phyloP scores from a whole-genome alignment of 306 rosid genomes.

The Cicer chorassanicum region DNA sequence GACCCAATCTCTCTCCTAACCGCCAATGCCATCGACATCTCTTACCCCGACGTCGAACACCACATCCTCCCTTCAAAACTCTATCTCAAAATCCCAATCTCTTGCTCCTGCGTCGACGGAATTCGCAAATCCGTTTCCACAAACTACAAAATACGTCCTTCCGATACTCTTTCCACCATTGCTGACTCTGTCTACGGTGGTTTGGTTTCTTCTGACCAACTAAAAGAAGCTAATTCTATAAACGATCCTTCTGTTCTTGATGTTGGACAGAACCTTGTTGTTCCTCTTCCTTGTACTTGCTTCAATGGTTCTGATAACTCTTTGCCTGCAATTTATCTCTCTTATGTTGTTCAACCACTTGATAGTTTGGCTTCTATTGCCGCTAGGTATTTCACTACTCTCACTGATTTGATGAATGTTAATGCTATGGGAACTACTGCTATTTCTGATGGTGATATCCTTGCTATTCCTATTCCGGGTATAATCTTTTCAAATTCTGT shows the following conservation, averaged over 20 bases:
- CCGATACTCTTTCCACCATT: conserved; percentile 78
- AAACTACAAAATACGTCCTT: conserved; percentile 77
- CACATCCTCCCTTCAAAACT: conserved; percentile 88
- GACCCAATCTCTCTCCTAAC: conserved; percentile 87
- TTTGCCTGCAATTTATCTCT: conserved; percentile 86
- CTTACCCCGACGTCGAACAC: conserved; percentile 93
- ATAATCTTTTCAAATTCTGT: background rate
- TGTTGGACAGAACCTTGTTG: conserved; percentile 79
- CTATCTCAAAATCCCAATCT: conserved; percentile 80
- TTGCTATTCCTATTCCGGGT: conserved; percentile 92
- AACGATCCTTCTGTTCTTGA: conserved; percentile 78
- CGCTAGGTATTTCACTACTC: conserved; percentile 72
- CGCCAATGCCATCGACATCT: conserved; percentile 87
- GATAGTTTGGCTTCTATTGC: conserved; percentile 79
- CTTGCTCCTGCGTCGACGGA: conserved; percentile 88
- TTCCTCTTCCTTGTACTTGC: conserved; percentile 96
- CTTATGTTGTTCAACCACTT: conserved; percentile 75
- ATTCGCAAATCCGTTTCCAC: conserved; percentile 87
- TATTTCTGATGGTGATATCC: conserved; percentile 73
- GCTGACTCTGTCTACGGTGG: conserved; percentile 81
- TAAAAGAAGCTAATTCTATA: conserved; percentile 83
- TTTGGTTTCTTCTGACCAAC: conserved; percentile 90
- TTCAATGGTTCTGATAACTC: conserved; percentile 92
- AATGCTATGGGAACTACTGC: conserved; percentile 91
- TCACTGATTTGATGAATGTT: conserved; percentile 96